Percentiles rank a stretch among this genome's conserved stretches.
These are phyloP conservation scores for Nematocida homosporus DNA, from an alignment of 371 early-diverging fungal genomes.

Conservation along the genomic window DNA sequence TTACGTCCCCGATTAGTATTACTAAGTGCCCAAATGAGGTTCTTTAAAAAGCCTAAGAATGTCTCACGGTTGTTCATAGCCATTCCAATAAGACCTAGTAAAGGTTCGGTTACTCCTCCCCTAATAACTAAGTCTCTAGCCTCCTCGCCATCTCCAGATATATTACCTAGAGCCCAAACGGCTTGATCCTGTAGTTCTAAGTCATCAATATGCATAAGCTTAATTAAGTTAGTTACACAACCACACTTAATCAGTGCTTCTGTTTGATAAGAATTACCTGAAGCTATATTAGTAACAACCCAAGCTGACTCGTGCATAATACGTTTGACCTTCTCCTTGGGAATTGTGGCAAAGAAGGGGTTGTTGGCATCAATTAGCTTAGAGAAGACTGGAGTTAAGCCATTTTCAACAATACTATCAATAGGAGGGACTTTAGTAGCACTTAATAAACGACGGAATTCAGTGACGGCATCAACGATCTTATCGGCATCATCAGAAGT, in stretches of 20 bases:
- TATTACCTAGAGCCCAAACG: slow-evolving; percentile 99
- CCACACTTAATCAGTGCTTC: slow-evolving; percentile 82
- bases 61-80: slow-evolving; percentile 67
- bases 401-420: slow-evolving; percentile 83
- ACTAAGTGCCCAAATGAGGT: slow-evolving; percentile 95
- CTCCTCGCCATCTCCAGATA: slow-evolving; percentile 91
- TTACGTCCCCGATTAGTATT: slow-evolving; percentile 97
- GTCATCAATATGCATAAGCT: slow-evolving; percentile 77
- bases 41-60: slow-evolving; percentile 75
- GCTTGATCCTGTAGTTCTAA: slow-evolving; percentile 94
- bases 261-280: slow-evolving; percentile 90
- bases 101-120: slow-evolving; percentile 75
- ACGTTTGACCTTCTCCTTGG: slow-evolving; percentile 40
- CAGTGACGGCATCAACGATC: slow-evolving; percentile 74
- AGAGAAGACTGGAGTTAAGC: slow-evolving; percentile 87
- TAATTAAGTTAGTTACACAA: slow-evolving; percentile 84
- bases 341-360: slow-evolving; percentile 67
- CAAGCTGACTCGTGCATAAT: slow-evolving; percentile 94
- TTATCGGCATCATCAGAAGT: slow-evolving; percentile 51
- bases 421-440: slow-evolving; percentile 96
- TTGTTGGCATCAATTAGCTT: slow-evolving; percentile 78
- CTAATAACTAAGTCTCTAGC: slow-evolving; percentile 86
- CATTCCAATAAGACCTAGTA: slow-evolving; percentile 77
- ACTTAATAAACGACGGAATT: slow-evolving; percentile 88
- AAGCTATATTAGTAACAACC: slow-evolving; percentile 99